phyloP scores from a whole-genome alignment of 306 rosid species.

The Macrotyloma uniflorum region DNA sequence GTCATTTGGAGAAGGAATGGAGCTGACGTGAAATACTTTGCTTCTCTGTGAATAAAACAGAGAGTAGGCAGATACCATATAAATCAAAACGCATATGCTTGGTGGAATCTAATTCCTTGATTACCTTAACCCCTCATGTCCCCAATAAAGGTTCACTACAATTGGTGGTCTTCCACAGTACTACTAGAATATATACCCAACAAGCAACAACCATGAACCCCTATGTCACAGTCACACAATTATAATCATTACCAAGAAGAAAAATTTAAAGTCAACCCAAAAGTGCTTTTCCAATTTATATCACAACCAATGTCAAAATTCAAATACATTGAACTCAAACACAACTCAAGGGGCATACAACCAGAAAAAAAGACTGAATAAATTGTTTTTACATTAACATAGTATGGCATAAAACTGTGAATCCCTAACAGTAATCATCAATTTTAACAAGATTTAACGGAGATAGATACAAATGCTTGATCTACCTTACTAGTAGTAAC shows the following conservation, averaged over 20 bases:
- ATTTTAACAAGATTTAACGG: slow-evolving; percentile 9
- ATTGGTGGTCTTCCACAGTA: slow-evolving; percentile 31
- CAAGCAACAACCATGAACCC: slow-evolving; percentile 38
- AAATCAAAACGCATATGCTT: slow-evolving; percentile 35
- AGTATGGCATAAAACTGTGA: slow-evolving; percentile 10
- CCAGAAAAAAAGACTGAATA: background rate
- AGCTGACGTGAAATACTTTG: slow-evolving; percentile 38
- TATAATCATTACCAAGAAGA: slow-evolving; percentile 1
- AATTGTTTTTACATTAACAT: slow-evolving; percentile 34
- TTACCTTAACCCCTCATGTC: slow-evolving; percentile 38
- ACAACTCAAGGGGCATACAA: background rate
- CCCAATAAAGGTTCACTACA: slow-evolving; percentile 28
- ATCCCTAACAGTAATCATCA: background rate
- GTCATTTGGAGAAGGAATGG: background rate
- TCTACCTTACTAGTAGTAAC: slow-evolving; percentile 27
- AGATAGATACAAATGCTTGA: slow-evolving; percentile 27
- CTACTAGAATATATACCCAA: slow-evolving; percentile 42
- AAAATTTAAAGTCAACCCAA: slow-evolving; percentile 42
- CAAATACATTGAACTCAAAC: slow-evolving; percentile 18
- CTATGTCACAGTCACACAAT: slow-evolving; percentile 6
- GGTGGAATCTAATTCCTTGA: slow-evolving; percentile 48
- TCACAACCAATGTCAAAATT: background rate
- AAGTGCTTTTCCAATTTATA: slow-evolving; percentile 23
- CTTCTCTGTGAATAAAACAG: slow-evolving; percentile 30
- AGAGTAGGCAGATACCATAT: slow-evolving; percentile 20